Evolutionary conservation across 2,329 filamentous ascomycete genomes (phyloP).

Genomic region (Penicillium sp.): DNA sequence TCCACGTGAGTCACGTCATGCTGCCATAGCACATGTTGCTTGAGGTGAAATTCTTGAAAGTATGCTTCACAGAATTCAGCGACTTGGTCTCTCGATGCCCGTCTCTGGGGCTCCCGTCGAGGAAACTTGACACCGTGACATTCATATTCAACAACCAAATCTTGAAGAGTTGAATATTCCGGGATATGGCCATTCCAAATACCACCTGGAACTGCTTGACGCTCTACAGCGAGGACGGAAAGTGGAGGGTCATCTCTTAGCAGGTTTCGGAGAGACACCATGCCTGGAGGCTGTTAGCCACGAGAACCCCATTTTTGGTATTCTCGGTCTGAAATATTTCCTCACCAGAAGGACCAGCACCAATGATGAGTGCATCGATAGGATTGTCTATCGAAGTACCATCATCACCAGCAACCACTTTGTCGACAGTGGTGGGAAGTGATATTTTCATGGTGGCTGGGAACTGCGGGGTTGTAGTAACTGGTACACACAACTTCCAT

Average conservation of each 20-base stretch:
- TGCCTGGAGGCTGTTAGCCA: background rate
- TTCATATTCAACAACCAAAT: slow-evolving; percentile 6
- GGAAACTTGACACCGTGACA: slow-evolving; percentile 7
- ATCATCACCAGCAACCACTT: background rate
- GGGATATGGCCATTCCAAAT: slow-evolving; percentile 7
- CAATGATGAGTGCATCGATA: slow-evolving; percentile 8
- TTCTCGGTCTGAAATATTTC: background rate
- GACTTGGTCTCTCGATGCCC: slow-evolving; percentile 4
- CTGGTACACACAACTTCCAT: too few relatives aligned
- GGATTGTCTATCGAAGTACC: slow-evolving; percentile 3
- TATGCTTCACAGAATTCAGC: slow-evolving; percentile 7
- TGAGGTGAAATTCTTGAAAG: slow-evolving; percentile 3
- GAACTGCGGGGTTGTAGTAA: background rate
- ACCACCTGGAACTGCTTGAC: slow-evolving; percentile 3
- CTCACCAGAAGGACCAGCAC: slow-evolving; percentile 5
- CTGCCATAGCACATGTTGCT: slow-evolving; percentile 5
- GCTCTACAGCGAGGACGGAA: slow-evolving; percentile 1
- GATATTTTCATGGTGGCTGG: background rate
- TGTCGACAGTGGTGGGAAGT: background rate
- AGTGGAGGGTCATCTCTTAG: slow-evolving; percentile 5
- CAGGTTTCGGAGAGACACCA: slow-evolving; percentile 5
- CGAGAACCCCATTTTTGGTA: background rate
- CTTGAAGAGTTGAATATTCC: slow-evolving; percentile 6
- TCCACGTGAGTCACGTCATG: slow-evolving; percentile 3
- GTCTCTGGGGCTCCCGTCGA: slow-evolving; percentile 3